Percentiles rank a stretch among this genome's conserved stretches.
phyloP scores from a whole-genome alignment of 2,329 filamentous ascomycete species.

The Westerdykella aurantiaca region DNA sequence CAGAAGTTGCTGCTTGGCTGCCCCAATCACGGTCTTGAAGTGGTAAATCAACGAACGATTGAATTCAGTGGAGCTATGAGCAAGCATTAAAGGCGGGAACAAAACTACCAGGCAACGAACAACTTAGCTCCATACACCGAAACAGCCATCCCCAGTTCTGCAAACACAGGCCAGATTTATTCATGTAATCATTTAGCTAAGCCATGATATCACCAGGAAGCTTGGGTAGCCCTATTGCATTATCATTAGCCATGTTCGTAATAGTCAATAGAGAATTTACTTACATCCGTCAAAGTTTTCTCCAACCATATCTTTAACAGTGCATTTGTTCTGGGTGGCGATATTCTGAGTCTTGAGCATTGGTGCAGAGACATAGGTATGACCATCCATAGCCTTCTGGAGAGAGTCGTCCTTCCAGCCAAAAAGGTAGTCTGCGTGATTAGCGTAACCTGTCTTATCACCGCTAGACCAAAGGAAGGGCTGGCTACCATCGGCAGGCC shows the following conservation, averaged over 20 bases:
- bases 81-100: no score
- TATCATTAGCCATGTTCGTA: not conserved
- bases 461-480: constrained; percentile 30
- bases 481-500: constrained; percentile 27
- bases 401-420: constrained; percentile 28
- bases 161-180: no score
- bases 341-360: constrained; percentile 30
- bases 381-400: constrained; percentile 25
- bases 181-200: not conserved
- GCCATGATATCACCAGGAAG: constrained; percentile 11
- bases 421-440: constrained; percentile 31
- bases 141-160: no score
- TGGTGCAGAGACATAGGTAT: constrained; percentile 25
- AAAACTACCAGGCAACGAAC: no score
- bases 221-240: constrained; percentile 6
- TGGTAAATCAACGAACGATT: no score
- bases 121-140: no score
- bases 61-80: no score
- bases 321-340: constrained; percentile 31
- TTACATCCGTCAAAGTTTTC: constrained; percentile 29
- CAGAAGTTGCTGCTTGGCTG: no score
- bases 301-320: constrained; percentile 25
- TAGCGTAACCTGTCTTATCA: constrained; percentile 22
- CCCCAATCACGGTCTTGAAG: no score
- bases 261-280: constrained; percentile 4